A percentile compares a stretch with the other conserved stretches of the same genome.
Evolutionary conservation across 805 yeast species (phyloP).

Genomic region (Millerozyma acaciae): DNA sequence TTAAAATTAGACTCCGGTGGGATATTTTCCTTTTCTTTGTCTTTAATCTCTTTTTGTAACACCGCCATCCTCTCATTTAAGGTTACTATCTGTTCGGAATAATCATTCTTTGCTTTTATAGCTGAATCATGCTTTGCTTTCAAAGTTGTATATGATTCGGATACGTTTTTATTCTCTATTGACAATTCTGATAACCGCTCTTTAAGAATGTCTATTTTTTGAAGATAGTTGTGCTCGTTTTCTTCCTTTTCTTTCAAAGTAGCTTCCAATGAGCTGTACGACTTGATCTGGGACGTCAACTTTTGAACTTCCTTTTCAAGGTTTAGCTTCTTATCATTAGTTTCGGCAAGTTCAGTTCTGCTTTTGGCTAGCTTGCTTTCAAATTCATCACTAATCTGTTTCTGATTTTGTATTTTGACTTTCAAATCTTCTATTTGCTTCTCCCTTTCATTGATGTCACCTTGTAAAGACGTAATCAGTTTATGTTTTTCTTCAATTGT

Average conservation of each 20-base stretch:
- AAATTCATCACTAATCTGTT: background rate
- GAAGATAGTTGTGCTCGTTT: slow-evolving; percentile 1
- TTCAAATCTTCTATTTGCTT: slow-evolving; percentile 7
- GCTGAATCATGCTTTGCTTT: slow-evolving; percentile 20
- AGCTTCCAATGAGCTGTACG: background rate
- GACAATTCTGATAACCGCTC: slow-evolving; percentile 5
- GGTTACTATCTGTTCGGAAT: slow-evolving; percentile 22
- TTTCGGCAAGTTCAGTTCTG: slow-evolving; percentile 1
- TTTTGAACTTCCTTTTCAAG: slow-evolving; percentile 2
- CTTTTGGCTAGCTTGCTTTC: background rate
- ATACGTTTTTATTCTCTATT: slow-evolving; percentile 11
- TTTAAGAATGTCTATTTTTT: slow-evolving; percentile 3
- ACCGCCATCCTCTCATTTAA: slow-evolving; percentile 20
- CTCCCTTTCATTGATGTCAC: slow-evolving; percentile 10
- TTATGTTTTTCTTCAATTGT: slow-evolving; percentile 9
- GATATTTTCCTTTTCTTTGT: slow-evolving; percentile 33
- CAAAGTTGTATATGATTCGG: slow-evolving; percentile 12
- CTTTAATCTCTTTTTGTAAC: slow-evolving; percentile 18
- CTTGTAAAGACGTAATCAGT: slow-evolving; percentile 11
- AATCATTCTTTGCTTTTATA: slow-evolving; percentile 20
- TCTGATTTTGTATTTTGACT: background rate
- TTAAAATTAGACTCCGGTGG: slow-evolving; percentile 33
- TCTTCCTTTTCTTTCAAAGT: slow-evolving; percentile 7
- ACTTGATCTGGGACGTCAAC: slow-evolving; percentile 1
- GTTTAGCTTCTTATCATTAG: background rate